Base-by-base conservation (phyloP, 805 yeast species). In the Candida nitratophila region DNA sequence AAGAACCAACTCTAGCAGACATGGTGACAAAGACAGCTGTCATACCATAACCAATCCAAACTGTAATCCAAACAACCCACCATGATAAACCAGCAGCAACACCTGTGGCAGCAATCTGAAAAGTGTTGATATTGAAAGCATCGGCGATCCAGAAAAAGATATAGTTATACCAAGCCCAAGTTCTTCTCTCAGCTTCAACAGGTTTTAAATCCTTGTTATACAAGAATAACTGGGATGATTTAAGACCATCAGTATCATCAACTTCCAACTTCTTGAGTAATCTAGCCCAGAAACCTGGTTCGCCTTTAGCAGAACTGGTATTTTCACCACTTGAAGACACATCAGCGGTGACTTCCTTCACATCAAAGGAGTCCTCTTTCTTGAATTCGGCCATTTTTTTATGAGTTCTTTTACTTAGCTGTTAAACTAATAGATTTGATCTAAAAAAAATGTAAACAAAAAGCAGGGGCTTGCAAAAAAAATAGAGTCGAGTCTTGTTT, bases 31-130 rank as follows among this genome's bases (percentile, higher is more conserved):
- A 86, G 1, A 73, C 52, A 48, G 85, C 93, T 48, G 86, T 79
- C 39, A 85, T 63, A 17, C 71, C 57, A 61, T 88, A 88, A 7
- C 96, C 96, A 16, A 88, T 49, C 93, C 95, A 86, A 22, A 88
- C 93, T 1, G 93, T 77, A 33, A 88, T 65, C 95, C 96, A 88
- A 12, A 85, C 80, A 58, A 82, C 89, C 95, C 95, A 88, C 95
- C 96, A 87, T 16, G 82, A 76, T 64, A 88, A 66, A 11, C 93
- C 93, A 20, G 80, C 77, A 43, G 72, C 69, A 45, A 84, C 82
- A 54, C 95, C 95, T 0, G 95, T 84, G 9, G 91, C 81, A 2
- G 95, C 96, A 53, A 88, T 86, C 68, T 85, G 89, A 88, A 91
- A 87, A 6, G 96, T 86, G 61, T 86, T 87, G 58, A 88, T 79